Evolutionary conservation across 2,329 filamentous ascomycete genomes (phyloP), one percentile per base, ranked within the genome.

Genomic region (Hymenoscyphus repandus): DNA sequence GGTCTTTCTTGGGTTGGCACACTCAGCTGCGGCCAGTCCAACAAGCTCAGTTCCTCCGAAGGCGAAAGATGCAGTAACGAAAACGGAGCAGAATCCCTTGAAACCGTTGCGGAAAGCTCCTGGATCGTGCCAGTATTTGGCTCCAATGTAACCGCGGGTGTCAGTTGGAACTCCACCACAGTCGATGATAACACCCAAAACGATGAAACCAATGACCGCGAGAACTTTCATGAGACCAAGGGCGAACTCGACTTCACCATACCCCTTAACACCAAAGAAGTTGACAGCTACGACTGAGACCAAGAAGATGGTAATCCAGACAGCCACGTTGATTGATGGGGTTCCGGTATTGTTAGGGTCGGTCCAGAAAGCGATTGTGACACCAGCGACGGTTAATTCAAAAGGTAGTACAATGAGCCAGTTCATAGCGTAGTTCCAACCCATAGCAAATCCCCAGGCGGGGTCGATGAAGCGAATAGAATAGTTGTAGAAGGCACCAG

Each of bases 401-500:
- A 95, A 77, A 0, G 90, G 90, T 31, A 96, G 69, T 0, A 91
- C 82, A 39, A 90, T 78, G 3, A 95, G 76, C 91, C 91, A 96
- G 69, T 95, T 88, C 58, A 96, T 68, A 2, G 88, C 88, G 66
- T 96, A 95, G 63, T 85, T 95, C 90, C 90, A 95, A 17, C 90
- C 90, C 48, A 50, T 50, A 31, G 48, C 48, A 20, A 50, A 51
- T 37, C 90, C 90, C 90, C 89, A 96, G 0, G 90, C 90, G 1
- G 91, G 91, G 63, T 96, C 90, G n/a, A 97, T 72, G 63, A 97
- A 96, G 9, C 92, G 83, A 22, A 90, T 95, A 11, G 90, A 93
- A 72, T 92, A 96, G 15, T 89, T 85, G 2, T 90, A 89, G 66
- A 96, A 96, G 10, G 90, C 93, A 51, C 92, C 92, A 31, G 91